These are phyloP conservation scores for Vicia villosa DNA, from an alignment of 306 rosid species.

Conservation along the genomic window DNA sequence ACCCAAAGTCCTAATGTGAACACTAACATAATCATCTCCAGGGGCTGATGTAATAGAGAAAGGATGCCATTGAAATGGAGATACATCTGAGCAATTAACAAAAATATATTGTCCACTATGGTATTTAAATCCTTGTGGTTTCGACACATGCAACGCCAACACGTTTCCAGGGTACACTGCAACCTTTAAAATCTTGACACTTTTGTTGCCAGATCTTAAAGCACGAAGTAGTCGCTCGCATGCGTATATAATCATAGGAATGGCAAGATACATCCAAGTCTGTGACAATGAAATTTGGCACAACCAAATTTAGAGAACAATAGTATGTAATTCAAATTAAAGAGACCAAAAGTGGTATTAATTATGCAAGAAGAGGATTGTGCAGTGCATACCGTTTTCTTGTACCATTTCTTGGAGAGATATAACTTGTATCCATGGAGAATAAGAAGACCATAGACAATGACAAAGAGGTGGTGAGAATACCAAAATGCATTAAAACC, in stretches of 20 bases:
- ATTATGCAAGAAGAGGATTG: background rate
- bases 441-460: slow-evolving; percentile 76
- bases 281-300: slow-evolving; percentile 32
- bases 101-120: slow-evolving; percentile 84
- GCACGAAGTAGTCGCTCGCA: slow-evolving; percentile 86
- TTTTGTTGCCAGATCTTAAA: slow-evolving; percentile 70
- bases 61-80: slow-evolving; percentile 96
- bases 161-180: slow-evolving; percentile 97
- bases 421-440: slow-evolving; percentile 75
- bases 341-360: background rate
- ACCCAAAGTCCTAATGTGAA: slow-evolving; percentile 84
- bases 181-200: slow-evolving; percentile 79
- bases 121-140: slow-evolving; percentile 86
- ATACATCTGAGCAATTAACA: slow-evolving; percentile 72
- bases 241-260: slow-evolving; percentile 73
- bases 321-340: background rate
- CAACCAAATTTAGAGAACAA: slow-evolving; percentile 16
- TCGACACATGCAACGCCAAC: slow-evolving; percentile 76
- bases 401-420: slow-evolving; percentile 85
- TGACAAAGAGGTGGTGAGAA: slow-evolving; percentile 84
- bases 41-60: slow-evolving; percentile 92
- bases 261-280: slow-evolving; percentile 91
- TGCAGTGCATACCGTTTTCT: slow-evolving; percentile 63
- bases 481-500: slow-evolving; percentile 98
- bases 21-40: slow-evolving; percentile 76